These are phyloP conservation scores for Artemisia annua DNA, from an alignment of 129 eudicot species.

Conservation along the genomic window DNA sequence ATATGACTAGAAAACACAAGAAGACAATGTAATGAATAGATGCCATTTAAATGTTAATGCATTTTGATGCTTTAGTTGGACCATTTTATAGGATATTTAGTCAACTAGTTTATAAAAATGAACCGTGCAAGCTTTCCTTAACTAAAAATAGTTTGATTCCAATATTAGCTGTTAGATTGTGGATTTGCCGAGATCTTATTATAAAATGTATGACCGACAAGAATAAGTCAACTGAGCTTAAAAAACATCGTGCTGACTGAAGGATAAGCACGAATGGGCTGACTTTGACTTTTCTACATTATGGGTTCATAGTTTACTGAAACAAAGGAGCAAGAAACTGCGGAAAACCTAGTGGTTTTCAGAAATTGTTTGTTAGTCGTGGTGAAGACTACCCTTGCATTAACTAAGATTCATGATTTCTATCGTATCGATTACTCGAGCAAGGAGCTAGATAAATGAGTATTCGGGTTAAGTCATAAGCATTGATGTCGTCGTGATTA, in stretches of 20 bases:
- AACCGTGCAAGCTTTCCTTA: neutral
- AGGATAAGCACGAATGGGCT: neutral
- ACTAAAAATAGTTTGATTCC: neutral
- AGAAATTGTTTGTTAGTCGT: no score
- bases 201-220: neutral
- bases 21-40: slow-evolving; percentile 9
- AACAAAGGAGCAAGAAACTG: no score
- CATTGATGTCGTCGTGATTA: no score
- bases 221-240: neutral
- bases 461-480: no score
- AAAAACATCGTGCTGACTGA: neutral
- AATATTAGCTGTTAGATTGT: neutral
- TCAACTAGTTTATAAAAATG: slow-evolving; percentile 4
- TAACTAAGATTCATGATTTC: no score
- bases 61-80: neutral
- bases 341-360: no score
- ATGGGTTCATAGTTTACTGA: neutral
- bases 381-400: no score
- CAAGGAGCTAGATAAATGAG: no score
- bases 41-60: slow-evolving; percentile 29
- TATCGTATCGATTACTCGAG: no score
- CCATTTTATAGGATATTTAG: neutral
- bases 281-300: slow-evolving; percentile 3
- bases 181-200: neutral
- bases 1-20: neutral